Conservation (phyloP, 345 rosid genomes). For the Angophora floribunda region DNA sequence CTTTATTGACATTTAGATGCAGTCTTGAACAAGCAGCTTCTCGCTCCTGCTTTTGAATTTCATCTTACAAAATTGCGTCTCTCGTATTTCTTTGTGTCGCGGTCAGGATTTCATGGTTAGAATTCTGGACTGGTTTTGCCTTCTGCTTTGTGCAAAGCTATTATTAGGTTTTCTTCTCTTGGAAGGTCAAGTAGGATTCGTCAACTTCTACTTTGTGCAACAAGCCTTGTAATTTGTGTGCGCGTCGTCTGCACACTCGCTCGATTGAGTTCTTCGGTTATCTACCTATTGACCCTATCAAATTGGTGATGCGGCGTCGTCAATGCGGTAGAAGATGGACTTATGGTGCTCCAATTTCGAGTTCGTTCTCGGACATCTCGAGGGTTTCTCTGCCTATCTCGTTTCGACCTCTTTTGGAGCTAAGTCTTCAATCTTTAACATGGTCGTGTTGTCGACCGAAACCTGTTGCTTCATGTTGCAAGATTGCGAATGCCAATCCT, state of each 20-base stretch:
- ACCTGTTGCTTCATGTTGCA: not conserved
- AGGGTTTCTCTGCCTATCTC: not conserved
- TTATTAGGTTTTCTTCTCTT: not conserved
- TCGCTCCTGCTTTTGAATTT: not conserved
- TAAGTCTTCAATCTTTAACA: not conserved
- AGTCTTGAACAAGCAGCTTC: not conserved
- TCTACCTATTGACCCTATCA: not conserved
- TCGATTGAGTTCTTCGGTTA: not conserved
- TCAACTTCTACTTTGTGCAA: not conserved
- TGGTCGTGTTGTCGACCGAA: not conserved
- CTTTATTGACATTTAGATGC: not conserved
- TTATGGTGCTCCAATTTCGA: not conserved
- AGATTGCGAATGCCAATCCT: not conserved
- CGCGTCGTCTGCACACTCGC: not conserved
- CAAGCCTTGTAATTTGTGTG: not conserved
- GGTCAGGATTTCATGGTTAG: not conserved
- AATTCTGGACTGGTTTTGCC: not conserved
- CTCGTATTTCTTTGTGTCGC: not conserved
- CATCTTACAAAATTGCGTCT: not conserved
- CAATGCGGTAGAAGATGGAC: not conserved
- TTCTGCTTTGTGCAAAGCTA: not conserved
- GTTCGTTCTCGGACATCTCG: not conserved
- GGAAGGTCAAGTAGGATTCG: not conserved
- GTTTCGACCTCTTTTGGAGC: not conserved
- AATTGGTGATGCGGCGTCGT: not conserved